Evolutionary conservation across 257 asterid species (phyloP), one percentile per base, ranked within the genome.

Genomic region (Cruciata laevipes): DNA sequence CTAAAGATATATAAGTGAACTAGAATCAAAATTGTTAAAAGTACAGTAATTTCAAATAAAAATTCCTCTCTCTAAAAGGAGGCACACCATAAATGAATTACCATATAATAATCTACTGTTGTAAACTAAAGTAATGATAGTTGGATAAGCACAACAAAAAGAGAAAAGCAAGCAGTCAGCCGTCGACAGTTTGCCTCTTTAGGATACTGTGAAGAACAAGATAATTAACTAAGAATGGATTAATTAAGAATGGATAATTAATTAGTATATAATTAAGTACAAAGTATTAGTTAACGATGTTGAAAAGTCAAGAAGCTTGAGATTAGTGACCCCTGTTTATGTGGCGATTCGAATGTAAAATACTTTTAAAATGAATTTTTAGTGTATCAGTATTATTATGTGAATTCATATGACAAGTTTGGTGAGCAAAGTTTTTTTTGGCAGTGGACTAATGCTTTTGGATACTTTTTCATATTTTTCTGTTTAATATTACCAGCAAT

Each of bases 291-390:
- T 3, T 20, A n/a, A 35, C 30, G 51, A 24, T 57, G 63, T 60
- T 66, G 55, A 51, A 49, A 51, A 31, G 63, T 67, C 63, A 66
- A 59, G 63, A 58, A 58, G 24, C 7, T 12, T 73, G 47, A 23
- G 6, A 53, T 47, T 30, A 14, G 40, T 12, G 52, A 33, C 60
- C 9, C 18, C n/a, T 7, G 55, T 51, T 0, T 60, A 69, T 30
- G 78, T 71, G 81, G 75, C 81, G 77, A 73, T 69, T 60, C 77
- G 81, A 23, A 27, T 51, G 62, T 16, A 31, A 69, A 58, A 72
- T 42, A 0, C 9, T 37, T 4, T 7, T 5, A 55, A 55, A 55
- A 55, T 3, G 30, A 9, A 47, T n/a, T 14, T 47, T 47, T 16
- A 47, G 21, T 47, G 32, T 37, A 37, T 7, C 18, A 3, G 1